phyloP scores from a whole-genome alignment of 345 rosid genomes.

The Citrus inodora region DNA sequence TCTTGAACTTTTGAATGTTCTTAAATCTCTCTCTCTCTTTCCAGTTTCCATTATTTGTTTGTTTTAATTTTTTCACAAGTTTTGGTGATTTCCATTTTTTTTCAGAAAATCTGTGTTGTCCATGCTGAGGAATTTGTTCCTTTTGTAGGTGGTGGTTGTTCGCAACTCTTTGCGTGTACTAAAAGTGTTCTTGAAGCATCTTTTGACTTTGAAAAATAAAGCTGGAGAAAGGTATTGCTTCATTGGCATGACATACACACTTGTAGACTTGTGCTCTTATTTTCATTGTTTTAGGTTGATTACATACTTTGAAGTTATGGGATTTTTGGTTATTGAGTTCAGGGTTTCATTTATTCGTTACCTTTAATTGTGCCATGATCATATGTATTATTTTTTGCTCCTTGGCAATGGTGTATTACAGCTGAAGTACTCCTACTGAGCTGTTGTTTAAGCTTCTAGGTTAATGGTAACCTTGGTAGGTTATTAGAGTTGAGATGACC shows the following conservation, averaged over 20 bases:
- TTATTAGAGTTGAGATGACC: not conserved
- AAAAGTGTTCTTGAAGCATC: constrained; percentile 56
- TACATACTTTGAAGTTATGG: not conserved
- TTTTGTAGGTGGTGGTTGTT: constrained; percentile 55
- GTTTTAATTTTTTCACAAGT: not conserved
- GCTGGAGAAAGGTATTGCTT: constrained; percentile 53
- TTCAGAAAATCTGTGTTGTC: constrained; percentile 1
- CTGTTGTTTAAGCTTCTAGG: not conserved
- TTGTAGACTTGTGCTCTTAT: not conserved
- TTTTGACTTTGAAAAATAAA: constrained; percentile 42
- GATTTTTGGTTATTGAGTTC: not conserved
- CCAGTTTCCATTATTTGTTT: not conserved
- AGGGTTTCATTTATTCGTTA: not conserved
- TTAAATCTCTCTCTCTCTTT: not conserved
- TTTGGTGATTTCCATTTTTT: not conserved
- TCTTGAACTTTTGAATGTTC: too few relatives aligned
- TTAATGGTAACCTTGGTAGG: not conserved
- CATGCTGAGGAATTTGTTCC: constrained; percentile 7
- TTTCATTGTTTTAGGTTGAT: not conserved
- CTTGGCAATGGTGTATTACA: not conserved
- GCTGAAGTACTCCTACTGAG: not conserved
- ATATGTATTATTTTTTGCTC: not conserved
- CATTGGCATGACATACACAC: not conserved
- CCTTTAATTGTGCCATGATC: not conserved
- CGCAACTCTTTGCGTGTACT: constrained; percentile 57